Base-by-base conservation (phyloP, 169 alveolate genomes). In the Eimeria tenella region DNA sequence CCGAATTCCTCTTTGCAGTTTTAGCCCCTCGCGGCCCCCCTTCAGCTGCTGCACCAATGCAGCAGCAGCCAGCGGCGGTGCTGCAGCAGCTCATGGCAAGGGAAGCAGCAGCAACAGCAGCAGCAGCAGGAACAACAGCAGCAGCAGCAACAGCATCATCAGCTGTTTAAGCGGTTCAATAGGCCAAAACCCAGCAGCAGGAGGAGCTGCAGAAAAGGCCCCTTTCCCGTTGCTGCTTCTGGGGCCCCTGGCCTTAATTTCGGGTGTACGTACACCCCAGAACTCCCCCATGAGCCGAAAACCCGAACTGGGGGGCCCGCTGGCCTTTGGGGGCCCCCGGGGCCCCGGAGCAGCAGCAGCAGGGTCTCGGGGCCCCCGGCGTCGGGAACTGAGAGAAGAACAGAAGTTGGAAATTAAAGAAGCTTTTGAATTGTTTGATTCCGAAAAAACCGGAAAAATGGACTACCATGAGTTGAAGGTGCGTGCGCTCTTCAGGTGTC, bases 381-480 rank as follows among this genome's bases (percentile, higher is more conserved):
- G 96, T 11, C 75, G 71, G 74, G 99, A 98, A 81, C 94, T 98
- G 50, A 96, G 98, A 31, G 99, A 99, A 82, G 99, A 99, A 91
- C 99, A 99, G 95, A 98, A 97, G 79, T 96, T 97, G 93, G 99
- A 99, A 95, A 98, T 99, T n/a, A 98, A 98, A 91, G 99, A 99
- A 94, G 99, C 99, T 62, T 99, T 99, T 96, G 99, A 99, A 93
- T 96, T 99, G 58, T 98, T 99, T 95, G 99, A 99, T 96, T 98
- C 99, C 10, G 99, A 98, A 89, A 99, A 99, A 50, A 97, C 99
- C 19, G 99, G 99, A 23, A 97, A 94, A 90, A 98, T 98, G 65
- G 99, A 98, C 90, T 97, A 98, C 81, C 99, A 98, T 96, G 99
- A 99, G 94, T 97, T 99, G 49, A 99, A 99, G 97, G 99, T 98